Percentiles rank a stretch among this genome's conserved stretches.
These are phyloP conservation scores for Pseudogymnoascus sp. DNA, from an alignment of 2,329 filamentous ascomycete species.

Conservation along the genomic window DNA sequence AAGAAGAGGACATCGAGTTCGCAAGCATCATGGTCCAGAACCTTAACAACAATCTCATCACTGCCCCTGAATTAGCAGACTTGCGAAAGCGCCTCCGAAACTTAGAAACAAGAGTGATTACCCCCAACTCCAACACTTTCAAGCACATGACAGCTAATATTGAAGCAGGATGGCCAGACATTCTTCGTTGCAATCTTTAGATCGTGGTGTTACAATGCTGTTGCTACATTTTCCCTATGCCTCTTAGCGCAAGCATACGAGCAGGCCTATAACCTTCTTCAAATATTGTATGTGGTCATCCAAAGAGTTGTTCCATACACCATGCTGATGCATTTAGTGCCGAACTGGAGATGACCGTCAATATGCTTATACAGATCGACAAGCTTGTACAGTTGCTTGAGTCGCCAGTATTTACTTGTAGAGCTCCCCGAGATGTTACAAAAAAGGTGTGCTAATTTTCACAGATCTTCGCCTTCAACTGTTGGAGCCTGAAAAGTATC, in stretches of 20 bases:
- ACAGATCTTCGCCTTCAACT: slow-evolving; percentile 87
- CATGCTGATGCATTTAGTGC: slow-evolving; percentile 48
- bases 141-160: slow-evolving; percentile 12
- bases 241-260: slow-evolving; percentile 95
- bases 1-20: slow-evolving; percentile 96
- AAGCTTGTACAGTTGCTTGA: slow-evolving; percentile 95
- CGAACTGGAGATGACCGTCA: slow-evolving; percentile 97
- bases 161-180: slow-evolving; percentile 73
- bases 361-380: slow-evolving; percentile 97
- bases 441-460: slow-evolving; percentile 15
- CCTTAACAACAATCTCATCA: slow-evolving; percentile 97
- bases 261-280: slow-evolving; percentile 89
- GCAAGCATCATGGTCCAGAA: slow-evolving; percentile 99
- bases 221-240: slow-evolving; percentile 93
- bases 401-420: slow-evolving; percentile 95
- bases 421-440: slow-evolving; percentile 26
- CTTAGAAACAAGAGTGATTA: slow-evolving; percentile 66
- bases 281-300: slow-evolving; percentile 66
- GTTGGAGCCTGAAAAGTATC: slow-evolving; percentile 88
- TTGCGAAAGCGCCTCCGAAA: slow-evolving; percentile 84
- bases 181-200: slow-evolving; percentile 92
- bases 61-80: slow-evolving; percentile 86
- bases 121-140: background rate
- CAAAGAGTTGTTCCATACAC: background rate
- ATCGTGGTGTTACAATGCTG: slow-evolving; percentile 97